Conservation (phyloP, 2,329 filamentous ascomycete genomes). For the Alternaria sp. region DNA sequence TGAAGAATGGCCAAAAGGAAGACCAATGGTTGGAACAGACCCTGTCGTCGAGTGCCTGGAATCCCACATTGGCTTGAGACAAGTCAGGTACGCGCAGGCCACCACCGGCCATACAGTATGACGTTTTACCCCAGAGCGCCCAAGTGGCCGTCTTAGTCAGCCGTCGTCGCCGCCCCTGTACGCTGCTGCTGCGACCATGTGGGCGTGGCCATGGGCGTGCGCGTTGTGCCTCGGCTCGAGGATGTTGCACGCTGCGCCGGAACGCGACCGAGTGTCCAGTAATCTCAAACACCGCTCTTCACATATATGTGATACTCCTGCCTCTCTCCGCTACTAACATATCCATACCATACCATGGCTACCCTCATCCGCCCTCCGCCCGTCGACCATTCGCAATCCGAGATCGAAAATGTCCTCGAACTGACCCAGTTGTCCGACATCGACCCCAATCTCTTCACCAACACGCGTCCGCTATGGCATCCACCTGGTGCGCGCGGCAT, state of each 20-base stretch:
- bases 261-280: slow-evolving; percentile 15
- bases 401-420: slow-evolving; percentile 90
- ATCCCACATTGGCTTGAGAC: slow-evolving; percentile 23
- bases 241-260: slow-evolving; percentile 14
- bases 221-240: slow-evolving; percentile 35
- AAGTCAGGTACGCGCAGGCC: slow-evolving; percentile 30
- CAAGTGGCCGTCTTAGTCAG: slow-evolving; percentile 19
- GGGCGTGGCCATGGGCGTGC: background rate
- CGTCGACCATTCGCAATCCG: slow-evolving; percentile 74
- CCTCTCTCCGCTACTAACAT: background rate
- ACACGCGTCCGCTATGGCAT: slow-evolving; percentile 90
- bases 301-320: background rate
- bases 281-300: background rate
- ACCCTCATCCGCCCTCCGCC: slow-evolving; percentile 81
- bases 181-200: slow-evolving; percentile 3
- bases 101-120: slow-evolving; percentile 13
- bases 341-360: slow-evolving; percentile 40
- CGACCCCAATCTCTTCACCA: slow-evolving; percentile 90
- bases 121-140: slow-evolving; percentile 22
- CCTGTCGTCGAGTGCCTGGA: slow-evolving; percentile 7
- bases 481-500: slow-evolving; percentile 91
- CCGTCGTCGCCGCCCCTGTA: slow-evolving; percentile 6
- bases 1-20: slow-evolving; percentile 9
- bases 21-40: slow-evolving; percentile 8
- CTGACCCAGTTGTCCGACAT: slow-evolving; percentile 81